These are phyloP conservation scores for Aureobasidium vineae DNA, from an alignment of 2,329 filamentous ascomycete genomes.

Conservation along the genomic window DNA sequence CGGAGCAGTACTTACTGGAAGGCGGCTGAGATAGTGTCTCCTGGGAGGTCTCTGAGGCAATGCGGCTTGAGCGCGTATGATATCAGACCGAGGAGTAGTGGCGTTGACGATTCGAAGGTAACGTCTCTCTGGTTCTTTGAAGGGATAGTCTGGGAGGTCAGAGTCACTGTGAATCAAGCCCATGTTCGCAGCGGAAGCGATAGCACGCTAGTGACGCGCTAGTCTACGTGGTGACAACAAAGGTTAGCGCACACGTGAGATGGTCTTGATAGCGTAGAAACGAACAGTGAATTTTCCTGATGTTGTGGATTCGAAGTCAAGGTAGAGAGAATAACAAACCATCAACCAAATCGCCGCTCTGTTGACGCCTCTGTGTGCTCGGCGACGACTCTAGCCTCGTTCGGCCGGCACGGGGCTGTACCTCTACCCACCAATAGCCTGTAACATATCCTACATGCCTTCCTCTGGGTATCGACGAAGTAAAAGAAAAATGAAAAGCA, in stretches of 20 bases:
- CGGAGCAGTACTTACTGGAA: neutral
- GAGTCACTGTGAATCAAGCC: neutral
- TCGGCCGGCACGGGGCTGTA: neutral
- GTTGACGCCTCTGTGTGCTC: neutral
- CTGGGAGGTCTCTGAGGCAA: neutral
- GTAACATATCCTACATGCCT: neutral
- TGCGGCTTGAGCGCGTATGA: neutral
- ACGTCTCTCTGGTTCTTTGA: neutral
- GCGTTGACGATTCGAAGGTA: neutral
- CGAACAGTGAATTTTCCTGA: neutral
- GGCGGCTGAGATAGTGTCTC: neutral
- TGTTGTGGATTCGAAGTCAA: neutral
- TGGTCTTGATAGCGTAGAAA: neutral
- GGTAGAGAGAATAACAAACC: neutral
- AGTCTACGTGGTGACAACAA: neutral
- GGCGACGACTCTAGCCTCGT: conserved; percentile 3
- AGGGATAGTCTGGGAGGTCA: neutral
- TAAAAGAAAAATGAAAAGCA: neutral
- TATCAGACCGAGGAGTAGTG: neutral
- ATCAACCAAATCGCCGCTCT: neutral
- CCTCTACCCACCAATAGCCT: neutral
- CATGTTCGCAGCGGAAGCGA: neutral
- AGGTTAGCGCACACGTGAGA: neutral
- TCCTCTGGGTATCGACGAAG: conserved; percentile 6
- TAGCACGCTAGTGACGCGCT: neutral